Evolutionary conservation across 768 basidiomycete genomes (phyloP), one percentile per base, ranked within the genome.

Genomic region (Chiua virens): DNA sequence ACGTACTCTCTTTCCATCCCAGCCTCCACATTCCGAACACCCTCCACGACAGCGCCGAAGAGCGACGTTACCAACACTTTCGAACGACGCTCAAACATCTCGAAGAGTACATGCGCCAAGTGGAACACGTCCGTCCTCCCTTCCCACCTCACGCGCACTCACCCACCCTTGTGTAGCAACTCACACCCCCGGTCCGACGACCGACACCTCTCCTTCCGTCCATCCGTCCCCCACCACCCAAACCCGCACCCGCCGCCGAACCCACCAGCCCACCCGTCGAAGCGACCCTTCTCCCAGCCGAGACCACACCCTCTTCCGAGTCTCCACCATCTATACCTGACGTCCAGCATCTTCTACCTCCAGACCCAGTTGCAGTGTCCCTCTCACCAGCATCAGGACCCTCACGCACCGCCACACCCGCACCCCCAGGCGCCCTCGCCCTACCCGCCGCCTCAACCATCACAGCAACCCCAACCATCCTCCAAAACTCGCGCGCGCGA

Each of bases 401-500:
- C 1, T 55, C 54, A 1, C 54, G 43, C 28, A 40, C n/a, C 20
- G 6, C 43, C 5, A 51, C 57, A 23, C 53, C 34, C 28, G 47
- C 55, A 49, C 62, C 59, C 30, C 51, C 32, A 49, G 60, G 50
- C 47, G 66, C 69, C 8, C 63, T 68, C 18, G 64, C 65, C 21
- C 55, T 62, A 34, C 69, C 65, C 8, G 61, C 68, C 49, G 58
- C 76, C 13, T 69, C 73, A 13, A 64, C 68, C 5, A 50, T 70
- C 30, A 70, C 69, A 17, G 60, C 71, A 20, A 57, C 65, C 20
- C 73, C 74, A 4, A 69, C 74, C 5, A 72, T 75, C 59, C 68
- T 79, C 21, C 77, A 81, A 59, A 79, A 81, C 52, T 80, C 86
- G n/a, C 77, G 67, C 32, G 75, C 78, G 1, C 70, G 87, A 3